A percentile compares a stretch with the other conserved stretches of the same genome.
Evolutionary conservation across 805 yeast species (phyloP).

Genomic region (Cyberlindnera petersonii): DNA sequence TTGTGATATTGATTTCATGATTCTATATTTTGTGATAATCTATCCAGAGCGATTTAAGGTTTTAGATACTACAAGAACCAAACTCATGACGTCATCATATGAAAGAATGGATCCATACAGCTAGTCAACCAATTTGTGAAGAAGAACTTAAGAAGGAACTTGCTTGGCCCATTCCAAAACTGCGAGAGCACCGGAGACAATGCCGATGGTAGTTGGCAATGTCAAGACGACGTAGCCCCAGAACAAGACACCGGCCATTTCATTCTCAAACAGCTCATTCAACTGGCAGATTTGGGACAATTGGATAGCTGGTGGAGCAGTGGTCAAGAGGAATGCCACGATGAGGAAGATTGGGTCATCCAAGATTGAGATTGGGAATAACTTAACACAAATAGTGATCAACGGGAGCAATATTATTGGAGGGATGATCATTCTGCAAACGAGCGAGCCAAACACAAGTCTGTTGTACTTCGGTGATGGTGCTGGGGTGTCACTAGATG

Average conservation of each 20-base stretch:
- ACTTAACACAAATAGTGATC: conserved; percentile 61
- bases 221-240: conserved; percentile 80
- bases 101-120: no score
- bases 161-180: conserved; percentile 39
- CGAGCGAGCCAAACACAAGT: conserved; percentile 62
- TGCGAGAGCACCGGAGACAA: conserved; percentile 61
- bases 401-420: conserved; percentile 64
- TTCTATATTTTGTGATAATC: no score
- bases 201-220: conserved; percentile 64
- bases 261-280: conserved; percentile 70
- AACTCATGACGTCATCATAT: neutral
- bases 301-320: conserved; percentile 83
- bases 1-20: no score
- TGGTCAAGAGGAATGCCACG: conserved; percentile 69
- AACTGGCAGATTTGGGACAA: conserved; percentile 76
- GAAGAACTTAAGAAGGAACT: no score
- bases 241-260: conserved; percentile 77
- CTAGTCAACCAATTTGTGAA: no score
- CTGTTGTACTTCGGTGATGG: conserved; percentile 58
- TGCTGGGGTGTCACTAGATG: conserved; percentile 64
- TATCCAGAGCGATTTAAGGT: no score
- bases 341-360: conserved; percentile 80
- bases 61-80: no score
- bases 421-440: conserved; percentile 77
- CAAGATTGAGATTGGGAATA: conserved; percentile 59